A percentile compares a stretch with the other conserved stretches of the same genome.
Conservation (phyloP, 2,329 filamentous ascomycete genomes). For the Exophiala aquamarina region DNA sequence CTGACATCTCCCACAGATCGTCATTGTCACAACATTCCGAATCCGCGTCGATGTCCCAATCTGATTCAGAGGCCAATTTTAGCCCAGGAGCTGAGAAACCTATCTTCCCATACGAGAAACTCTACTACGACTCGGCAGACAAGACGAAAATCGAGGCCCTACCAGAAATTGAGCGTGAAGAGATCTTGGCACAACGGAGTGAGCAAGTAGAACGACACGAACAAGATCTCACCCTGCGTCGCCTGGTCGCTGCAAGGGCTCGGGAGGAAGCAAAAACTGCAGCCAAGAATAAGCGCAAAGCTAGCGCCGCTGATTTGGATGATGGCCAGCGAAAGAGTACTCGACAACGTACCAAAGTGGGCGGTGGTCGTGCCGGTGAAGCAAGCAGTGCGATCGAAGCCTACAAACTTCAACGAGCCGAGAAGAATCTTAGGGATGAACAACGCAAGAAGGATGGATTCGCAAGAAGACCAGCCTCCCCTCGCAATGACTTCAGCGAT, state of each 20-base stretch:
- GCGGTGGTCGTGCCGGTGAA: constrained; percentile 66
- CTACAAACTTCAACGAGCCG: constrained; percentile 61
- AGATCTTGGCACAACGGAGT: constrained; percentile 82
- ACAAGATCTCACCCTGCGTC: constrained; percentile 78
- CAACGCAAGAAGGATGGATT: constrained; percentile 44
- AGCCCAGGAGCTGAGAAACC: constrained; percentile 49
- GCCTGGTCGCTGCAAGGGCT: constrained; percentile 70
- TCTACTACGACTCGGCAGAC: constrained; percentile 72
- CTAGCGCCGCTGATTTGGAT: constrained; percentile 74
- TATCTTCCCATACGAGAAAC: constrained; percentile 81
- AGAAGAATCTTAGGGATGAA: constrained; percentile 53
- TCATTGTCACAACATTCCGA: constrained; percentile 70
- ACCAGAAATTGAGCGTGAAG: constrained; percentile 87
- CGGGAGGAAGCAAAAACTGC: constrained; percentile 55
- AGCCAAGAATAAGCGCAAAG: constrained; percentile 69
- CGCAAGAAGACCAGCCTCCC: constrained; percentile 49
- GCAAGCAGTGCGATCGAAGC: constrained; percentile 72
- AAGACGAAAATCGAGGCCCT: constrained; percentile 78
- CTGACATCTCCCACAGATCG: constrained; percentile 53
- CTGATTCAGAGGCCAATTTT: constrained; percentile 72
- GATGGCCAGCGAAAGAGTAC: constrained; percentile 73
- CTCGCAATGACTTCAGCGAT: constrained; percentile 58
- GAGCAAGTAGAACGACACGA: constrained; percentile 77
- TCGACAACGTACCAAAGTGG: constrained; percentile 67
- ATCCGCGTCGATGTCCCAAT: constrained; percentile 88